Conservation (phyloP, 176 grass and related monocot species). For the Raddia guianensis region DNA sequence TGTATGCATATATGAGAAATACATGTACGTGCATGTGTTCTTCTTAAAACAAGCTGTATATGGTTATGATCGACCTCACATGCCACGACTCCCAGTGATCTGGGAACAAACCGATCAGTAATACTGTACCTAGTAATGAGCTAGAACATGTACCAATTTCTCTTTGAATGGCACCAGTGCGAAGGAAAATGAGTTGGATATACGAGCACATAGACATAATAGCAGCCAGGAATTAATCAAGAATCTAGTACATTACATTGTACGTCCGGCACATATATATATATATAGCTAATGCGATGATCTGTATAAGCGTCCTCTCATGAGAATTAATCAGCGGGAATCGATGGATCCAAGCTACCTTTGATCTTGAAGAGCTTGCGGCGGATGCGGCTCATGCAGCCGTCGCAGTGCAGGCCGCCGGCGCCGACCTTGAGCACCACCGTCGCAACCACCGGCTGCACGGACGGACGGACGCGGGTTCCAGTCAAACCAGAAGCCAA, state of each 20-base stretch:
- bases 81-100: not conserved
- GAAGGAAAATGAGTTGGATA: not conserved
- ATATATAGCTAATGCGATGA: not conserved
- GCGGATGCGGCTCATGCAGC: constrained; percentile 70
- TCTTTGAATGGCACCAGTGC: not conserved
- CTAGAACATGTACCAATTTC: not conserved
- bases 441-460: constrained; percentile 56
- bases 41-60: no score
- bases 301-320: not conserved
- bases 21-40: no score
- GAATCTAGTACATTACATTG: no score
- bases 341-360: constrained; percentile 37
- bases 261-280: no score
- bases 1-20: no score
- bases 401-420: constrained; percentile 70
- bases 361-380: constrained; percentile 61
- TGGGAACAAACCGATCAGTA: not conserved
- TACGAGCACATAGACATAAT: not conserved
- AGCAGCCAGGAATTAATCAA: not conserved
- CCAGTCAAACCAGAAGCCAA: not conserved
- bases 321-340: not conserved
- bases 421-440: constrained; percentile 69
- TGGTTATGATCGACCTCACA: no score
- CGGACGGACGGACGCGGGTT: not conserved
- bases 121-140: not conserved